These are phyloP conservation scores for Aspergillus niger DNA, from an alignment of 2,329 filamentous ascomycete genomes.

Conservation along the genomic window DNA sequence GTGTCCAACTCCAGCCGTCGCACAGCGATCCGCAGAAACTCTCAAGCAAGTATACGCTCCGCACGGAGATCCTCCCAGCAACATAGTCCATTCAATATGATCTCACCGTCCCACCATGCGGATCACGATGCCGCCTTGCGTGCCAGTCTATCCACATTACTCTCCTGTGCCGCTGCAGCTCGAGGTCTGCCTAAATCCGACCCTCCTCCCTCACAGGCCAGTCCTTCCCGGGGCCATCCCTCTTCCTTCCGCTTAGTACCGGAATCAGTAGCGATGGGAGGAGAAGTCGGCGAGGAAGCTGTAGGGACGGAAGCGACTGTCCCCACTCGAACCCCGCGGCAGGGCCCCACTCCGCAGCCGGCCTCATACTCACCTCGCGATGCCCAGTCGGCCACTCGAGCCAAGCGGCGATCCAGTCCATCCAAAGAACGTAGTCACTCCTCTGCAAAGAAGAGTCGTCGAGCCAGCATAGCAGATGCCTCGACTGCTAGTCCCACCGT, in stretches of 20 bases:
- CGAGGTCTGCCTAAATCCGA: constrained; percentile 71
- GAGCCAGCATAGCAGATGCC: constrained; percentile 32
- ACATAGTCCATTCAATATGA: constrained; percentile 65
- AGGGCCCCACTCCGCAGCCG: constrained; percentile 27
- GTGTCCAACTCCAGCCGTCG: constrained; percentile 37
- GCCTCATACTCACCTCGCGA: constrained; percentile 15
- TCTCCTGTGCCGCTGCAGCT: constrained; percentile 92
- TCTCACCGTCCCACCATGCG: constrained; percentile 74
- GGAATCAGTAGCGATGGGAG: constrained; percentile 59
- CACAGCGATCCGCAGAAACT: constrained; percentile 43
- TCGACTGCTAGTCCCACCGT: constrained; percentile 58
- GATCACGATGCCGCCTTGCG: constrained; percentile 93
- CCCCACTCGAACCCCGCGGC: constrained; percentile 20
- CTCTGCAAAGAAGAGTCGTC: constrained; percentile 39
- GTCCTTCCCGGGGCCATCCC: constrained; percentile 46
- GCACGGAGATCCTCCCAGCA: constrained; percentile 43
- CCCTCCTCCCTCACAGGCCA: constrained; percentile 28
- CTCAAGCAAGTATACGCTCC: constrained; percentile 33
- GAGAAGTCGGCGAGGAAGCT: constrained; percentile 34
- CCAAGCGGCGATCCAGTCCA: constrained; percentile 36
- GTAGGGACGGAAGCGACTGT: constrained; percentile 10
- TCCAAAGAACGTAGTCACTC: constrained; percentile 44
- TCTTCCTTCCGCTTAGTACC: constrained; percentile 60
- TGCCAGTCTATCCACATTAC: constrained; percentile 87
- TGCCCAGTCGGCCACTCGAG: constrained; percentile 10